Conservation (phyloP, 2,329 filamentous ascomycete species). For the Aureobasidium zeae region DNA sequence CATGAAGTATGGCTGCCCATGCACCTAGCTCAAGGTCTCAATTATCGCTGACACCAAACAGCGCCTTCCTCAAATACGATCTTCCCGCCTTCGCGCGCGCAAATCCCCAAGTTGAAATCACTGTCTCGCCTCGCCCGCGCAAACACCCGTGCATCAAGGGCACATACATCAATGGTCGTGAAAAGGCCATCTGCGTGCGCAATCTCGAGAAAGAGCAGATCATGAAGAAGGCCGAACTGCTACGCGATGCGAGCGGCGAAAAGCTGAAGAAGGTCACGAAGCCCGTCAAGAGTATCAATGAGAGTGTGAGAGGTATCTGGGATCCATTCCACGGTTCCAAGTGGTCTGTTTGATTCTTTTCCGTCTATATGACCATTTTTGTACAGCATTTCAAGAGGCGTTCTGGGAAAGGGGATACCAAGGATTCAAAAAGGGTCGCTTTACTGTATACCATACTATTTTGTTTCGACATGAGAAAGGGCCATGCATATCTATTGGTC, state of each 20-base stretch:
- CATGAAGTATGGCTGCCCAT: slow-evolving; percentile 65
- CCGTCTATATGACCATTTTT: slow-evolving; percentile 1
- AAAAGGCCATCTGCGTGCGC: slow-evolving; percentile 78
- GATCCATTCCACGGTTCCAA: slow-evolving; percentile 52
- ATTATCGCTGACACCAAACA: slow-evolving; percentile 29
- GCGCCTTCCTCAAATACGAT: slow-evolving; percentile 68
- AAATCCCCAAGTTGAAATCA: slow-evolving; percentile 86
- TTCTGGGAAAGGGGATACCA: slow-evolving; percentile 15
- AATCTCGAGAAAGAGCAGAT: slow-evolving; percentile 77
- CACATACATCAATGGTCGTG: slow-evolving; percentile 82
- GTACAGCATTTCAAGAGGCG: slow-evolving; percentile 16
- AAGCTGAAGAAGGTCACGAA: slow-evolving; percentile 54
- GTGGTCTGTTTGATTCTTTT: slow-evolving; percentile 37
- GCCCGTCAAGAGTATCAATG: slow-evolving; percentile 52
- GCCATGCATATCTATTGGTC: neutral
- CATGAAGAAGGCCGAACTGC: slow-evolving; percentile 63
- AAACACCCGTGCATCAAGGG: slow-evolving; percentile 84
- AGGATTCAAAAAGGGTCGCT: slow-evolving; percentile 5
- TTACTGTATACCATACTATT: slow-evolving; percentile 8
- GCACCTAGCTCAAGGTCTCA: slow-evolving; percentile 9
- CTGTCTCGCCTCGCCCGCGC: slow-evolving; percentile 78
- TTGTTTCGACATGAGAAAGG: neutral
- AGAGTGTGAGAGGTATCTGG: slow-evolving; percentile 58
- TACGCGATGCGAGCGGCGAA: slow-evolving; percentile 67
- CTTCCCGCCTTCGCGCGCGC: slow-evolving; percentile 68